Conservation (phyloP, 176 grass and related monocot genomes). For the Leersia perrieri region DNA sequence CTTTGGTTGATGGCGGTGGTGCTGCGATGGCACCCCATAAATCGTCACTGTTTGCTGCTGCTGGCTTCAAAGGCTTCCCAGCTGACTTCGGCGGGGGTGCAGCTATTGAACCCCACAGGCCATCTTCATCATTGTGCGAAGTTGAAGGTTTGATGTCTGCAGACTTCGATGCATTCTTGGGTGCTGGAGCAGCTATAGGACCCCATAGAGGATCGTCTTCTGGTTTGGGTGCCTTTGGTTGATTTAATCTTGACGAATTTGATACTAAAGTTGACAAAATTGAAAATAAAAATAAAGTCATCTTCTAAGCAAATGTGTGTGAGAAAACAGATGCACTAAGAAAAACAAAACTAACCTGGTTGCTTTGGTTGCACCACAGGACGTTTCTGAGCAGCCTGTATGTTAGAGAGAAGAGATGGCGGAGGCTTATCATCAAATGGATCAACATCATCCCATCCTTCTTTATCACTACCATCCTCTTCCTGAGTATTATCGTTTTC, state of each 20-base stretch:
- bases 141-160: slow-evolving; percentile 54
- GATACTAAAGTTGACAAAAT: slow-evolving; percentile 45
- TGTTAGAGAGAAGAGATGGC: slow-evolving; percentile 57
- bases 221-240: slow-evolving; percentile 47
- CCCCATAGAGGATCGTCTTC: slow-evolving; percentile 87
- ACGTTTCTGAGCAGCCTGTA: slow-evolving; percentile 93
- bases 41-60: slow-evolving; percentile 48
- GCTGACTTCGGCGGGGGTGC: slow-evolving; percentile 67
- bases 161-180: slow-evolving; percentile 46
- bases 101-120: slow-evolving; percentile 92
- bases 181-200: slow-evolving; percentile 46
- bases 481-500: slow-evolving; percentile 61
- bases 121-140: slow-evolving; percentile 50
- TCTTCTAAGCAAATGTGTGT: slow-evolving; percentile 1
- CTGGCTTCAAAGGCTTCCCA: slow-evolving; percentile 49
- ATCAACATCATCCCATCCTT: slow-evolving; percentile 96
- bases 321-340: not conserved
- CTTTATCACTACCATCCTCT: slow-evolving; percentile 62
- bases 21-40: slow-evolving; percentile 92
- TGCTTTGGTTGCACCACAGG: slow-evolving; percentile 79
- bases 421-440: slow-evolving; percentile 67
- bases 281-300: slow-evolving; percentile 3
- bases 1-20: slow-evolving; percentile 80
- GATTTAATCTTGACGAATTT: slow-evolving; percentile 46
- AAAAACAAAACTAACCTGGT: slow-evolving; percentile 35